Conservation (phyloP, 371 early-diverging fungal species). For the Mucor circinelloides region DNA sequence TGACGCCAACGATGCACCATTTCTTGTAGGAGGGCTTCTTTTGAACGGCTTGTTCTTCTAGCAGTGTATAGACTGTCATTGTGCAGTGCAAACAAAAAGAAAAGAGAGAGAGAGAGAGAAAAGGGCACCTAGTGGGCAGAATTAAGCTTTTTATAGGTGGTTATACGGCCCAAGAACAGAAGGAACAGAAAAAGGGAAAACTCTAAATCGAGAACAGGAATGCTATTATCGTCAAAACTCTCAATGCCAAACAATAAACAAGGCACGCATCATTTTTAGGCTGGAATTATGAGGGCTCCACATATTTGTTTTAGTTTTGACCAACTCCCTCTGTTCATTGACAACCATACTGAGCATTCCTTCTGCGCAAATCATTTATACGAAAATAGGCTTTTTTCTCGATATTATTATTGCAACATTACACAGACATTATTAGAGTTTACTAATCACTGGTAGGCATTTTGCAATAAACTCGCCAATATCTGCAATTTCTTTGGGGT, state of each 20-base stretch:
- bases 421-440: slow-evolving; percentile 9
- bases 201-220: neutral
- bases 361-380: neutral
- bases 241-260: neutral
- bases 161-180: neutral
- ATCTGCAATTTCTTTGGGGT: slow-evolving; percentile 9
- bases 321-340: neutral
- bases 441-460: neutral
- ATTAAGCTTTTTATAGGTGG: neutral
- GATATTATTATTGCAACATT: too few relatives aligned
- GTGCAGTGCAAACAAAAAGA: neutral
- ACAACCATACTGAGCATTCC: neutral
- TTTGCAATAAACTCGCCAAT: slow-evolving; percentile 8
- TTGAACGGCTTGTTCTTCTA: neutral
- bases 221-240: neutral
- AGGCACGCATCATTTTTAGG: neutral
- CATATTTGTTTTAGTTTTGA: neutral
- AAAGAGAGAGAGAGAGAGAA: neutral
- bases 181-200: neutral
- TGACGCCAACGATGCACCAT: neutral
- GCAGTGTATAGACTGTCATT: neutral
- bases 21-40: neutral
- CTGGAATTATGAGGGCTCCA: neutral
- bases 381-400: too few relatives aligned
- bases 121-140: neutral